Percentiles rank a stretch among this genome's conserved stretches.
Conservation (phyloP, 805 yeast genomes). For the Candida orba region DNA sequence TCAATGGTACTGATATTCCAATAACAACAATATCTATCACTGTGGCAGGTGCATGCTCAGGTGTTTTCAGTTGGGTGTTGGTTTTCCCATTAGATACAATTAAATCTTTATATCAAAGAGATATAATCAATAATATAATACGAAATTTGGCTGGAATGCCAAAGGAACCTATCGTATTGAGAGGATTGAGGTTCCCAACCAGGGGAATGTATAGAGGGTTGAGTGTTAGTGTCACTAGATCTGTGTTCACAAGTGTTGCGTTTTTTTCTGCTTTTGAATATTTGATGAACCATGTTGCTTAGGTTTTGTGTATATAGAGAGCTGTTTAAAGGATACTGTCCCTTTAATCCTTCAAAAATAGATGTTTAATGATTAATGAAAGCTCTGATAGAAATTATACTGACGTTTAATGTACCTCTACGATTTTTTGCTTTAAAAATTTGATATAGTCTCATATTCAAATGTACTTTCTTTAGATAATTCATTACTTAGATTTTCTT, state of each 20-base stretch:
- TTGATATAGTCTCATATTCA: too few species aligned
- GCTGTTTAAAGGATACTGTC: background rate
- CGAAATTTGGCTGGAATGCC: conserved; percentile 41
- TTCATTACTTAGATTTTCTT: too few species aligned
- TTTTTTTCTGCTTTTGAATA: conserved; percentile 70
- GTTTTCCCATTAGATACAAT: conserved; percentile 80
- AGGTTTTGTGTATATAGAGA: background rate
- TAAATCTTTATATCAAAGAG: conserved; percentile 69
- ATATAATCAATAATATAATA: conserved; percentile 61
- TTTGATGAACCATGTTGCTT: conserved; percentile 49
- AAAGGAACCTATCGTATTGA: conserved; percentile 26
- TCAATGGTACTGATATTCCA: conserved; percentile 24
- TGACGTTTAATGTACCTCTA: too few species aligned
- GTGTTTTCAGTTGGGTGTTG: conserved; percentile 64
- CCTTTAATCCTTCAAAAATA: background rate
- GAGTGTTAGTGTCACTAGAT: conserved; percentile 65
- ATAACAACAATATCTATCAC: conserved; percentile 41
- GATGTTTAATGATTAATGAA: conserved; percentile 3
- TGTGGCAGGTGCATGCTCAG: conserved; percentile 74
- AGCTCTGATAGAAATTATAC: too few species aligned
- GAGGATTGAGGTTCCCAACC: conserved; percentile 32
- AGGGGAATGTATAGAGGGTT: conserved; percentile 66
- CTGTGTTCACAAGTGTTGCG: conserved; percentile 66
- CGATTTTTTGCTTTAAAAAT: too few species aligned
- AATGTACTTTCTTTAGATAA: too few species aligned